A percentile compares a stretch with the other conserved stretches of the same genome.
Evolutionary conservation across 768 basidiomycete genomes (phyloP).

Genomic region (Mycena chlorophos): DNA sequence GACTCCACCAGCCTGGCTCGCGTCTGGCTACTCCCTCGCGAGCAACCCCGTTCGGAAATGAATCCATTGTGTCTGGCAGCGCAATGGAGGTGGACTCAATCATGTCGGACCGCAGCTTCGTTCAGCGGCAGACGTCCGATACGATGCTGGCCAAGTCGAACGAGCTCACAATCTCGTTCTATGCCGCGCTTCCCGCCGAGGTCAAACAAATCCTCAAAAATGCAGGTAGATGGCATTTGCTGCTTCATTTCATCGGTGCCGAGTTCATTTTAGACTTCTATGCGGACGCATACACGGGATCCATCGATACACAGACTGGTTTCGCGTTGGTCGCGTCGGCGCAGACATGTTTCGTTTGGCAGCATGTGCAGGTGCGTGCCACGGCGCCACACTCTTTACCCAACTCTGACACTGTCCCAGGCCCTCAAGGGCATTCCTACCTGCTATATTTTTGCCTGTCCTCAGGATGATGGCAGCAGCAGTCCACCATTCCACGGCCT

Average conservation of each 20-base stretch:
- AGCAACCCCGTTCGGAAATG: constrained; percentile 34
- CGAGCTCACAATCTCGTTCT: constrained; percentile 65
- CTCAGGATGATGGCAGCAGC: constrained; percentile 41
- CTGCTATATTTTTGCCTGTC: constrained; percentile 81
- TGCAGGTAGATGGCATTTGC: constrained; percentile 50
- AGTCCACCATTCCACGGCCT: constrained; percentile 59
- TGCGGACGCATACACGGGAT: constrained; percentile 65
- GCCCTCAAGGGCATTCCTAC: constrained; percentile 72
- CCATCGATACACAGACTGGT: constrained; percentile 69
- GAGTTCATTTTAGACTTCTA: constrained; percentile 55
- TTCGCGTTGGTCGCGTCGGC: constrained; percentile 72
- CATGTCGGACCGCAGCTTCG: constrained; percentile 34
- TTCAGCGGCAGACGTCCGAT: constrained; percentile 40
- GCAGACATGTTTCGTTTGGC: constrained; percentile 82
- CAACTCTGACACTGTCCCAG: constrained; percentile 26
- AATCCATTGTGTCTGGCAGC: constrained; percentile 47
- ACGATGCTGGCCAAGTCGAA: constrained; percentile 70
- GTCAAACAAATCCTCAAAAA: constrained; percentile 69
- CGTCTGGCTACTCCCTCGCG: constrained; percentile 46
- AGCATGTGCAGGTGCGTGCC: constrained; percentile 62
- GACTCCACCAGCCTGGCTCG: constrained; percentile 33
- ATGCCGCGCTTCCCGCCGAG: constrained; percentile 70
- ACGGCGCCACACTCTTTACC: not conserved
- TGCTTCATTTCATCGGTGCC: constrained; percentile 4
- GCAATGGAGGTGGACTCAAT: constrained; percentile 69